A percentile compares a stretch with the other conserved stretches of the same genome.
These are phyloP conservation scores for Henningerozyma blattae DNA, from an alignment of 805 yeast species.

Conservation along the genomic window DNA sequence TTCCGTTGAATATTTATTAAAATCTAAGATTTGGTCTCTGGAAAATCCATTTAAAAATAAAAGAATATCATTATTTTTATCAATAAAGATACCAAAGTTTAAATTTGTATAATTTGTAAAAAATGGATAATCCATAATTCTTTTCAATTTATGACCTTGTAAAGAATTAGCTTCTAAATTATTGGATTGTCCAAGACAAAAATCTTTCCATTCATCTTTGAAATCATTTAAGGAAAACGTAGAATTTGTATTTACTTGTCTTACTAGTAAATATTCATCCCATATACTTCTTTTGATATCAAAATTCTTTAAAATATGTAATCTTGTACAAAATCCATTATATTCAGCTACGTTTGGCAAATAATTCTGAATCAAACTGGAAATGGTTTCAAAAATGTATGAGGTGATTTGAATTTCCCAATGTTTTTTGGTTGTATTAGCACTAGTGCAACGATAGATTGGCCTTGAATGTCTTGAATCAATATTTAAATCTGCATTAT, in stretches of 20 bases:
- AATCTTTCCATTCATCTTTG: neutral
- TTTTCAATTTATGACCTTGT: no score
- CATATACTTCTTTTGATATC: neutral
- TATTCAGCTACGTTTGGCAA: no score
- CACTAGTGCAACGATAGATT: no score
- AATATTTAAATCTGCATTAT: no score
- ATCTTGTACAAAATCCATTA: no score
- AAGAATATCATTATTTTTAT: no score
- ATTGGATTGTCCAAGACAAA: neutral
- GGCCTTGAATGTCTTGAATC: no score
- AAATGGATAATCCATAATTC: neutral
- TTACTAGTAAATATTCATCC: neutral
- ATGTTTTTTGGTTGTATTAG: no score
- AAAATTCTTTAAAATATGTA: no score
- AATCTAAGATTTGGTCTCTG: neutral
- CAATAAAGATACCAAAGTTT: neutral
- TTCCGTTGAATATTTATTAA: neutral
- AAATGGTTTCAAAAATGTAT: no score
- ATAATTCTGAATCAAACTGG: no score
- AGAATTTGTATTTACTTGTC: neutral
- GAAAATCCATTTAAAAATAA: neutral
- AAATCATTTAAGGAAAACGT: neutral
- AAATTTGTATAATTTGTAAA: neutral
- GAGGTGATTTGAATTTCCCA: no score
- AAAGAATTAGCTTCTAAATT: neutral